Base-by-base conservation (phyloP, 108 stramenopile genomes). In the Chaetoceros tenuissimus region DNA sequence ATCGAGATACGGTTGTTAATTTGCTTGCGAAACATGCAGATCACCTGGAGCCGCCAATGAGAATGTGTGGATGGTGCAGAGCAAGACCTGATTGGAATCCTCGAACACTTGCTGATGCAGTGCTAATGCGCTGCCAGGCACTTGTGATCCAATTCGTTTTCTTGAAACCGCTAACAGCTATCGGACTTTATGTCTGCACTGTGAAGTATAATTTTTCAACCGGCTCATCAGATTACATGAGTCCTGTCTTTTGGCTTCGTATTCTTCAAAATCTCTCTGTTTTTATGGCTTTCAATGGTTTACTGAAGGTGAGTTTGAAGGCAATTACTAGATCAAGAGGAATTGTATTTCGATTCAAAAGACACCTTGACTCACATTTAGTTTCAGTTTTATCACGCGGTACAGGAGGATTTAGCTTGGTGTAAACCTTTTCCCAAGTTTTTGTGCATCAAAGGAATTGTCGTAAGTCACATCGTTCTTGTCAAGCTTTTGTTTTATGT, bases 101-200 rank as follows among this genome's bases (percentile, higher is more conserved):
- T 25, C 71, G 81, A 28, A 75, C 74, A 22, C 53, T 87, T 55
- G 94, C 94, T 0, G 74, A 74, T 57, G 87, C 85, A 40, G 83
- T 92, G 18, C 60, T 96, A 57, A 28, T 78, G 51, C 94, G 93
- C 55, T 96, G 94, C 53, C 94, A 91, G 61, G 29, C 71, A 5
- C 85, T 85, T 67, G 85, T 87, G n/a, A 79, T 93, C 85, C 94
- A 96, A 58, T 96, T 96, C 62, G 87, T 93, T 18, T 85, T 96
- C 49, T 76, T 86, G 21, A 55, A 85, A 23, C 92, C 91, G 20
- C 46, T 88, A 19, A 75, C 83, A 17, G 80, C 94, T 1, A 73
- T 83, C 31, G 82, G 67, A 7, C 60, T 62, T 25, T 85, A 93
- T 40, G 54, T 77, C 8, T 59, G 86, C 52, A 74, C 81, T 25